phyloP scores from a whole-genome alignment of 139 green algal species.

The Chloropicon primus region DNA sequence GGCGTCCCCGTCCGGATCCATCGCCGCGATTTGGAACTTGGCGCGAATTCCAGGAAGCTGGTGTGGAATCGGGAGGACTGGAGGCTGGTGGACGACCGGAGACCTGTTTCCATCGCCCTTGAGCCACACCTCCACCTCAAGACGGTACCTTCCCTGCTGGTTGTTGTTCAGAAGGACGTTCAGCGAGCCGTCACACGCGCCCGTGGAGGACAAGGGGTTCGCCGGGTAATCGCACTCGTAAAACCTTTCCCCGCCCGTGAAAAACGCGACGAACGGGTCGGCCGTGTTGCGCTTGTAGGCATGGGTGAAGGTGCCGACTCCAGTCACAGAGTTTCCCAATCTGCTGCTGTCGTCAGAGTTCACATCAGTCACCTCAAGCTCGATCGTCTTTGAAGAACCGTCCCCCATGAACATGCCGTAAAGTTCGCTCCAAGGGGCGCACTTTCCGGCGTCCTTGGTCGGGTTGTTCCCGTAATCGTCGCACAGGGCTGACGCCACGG shows the following conservation, averaged over 20 bases:
- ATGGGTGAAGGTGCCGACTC: constrained; percentile 2
- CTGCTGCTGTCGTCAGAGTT: background rate
- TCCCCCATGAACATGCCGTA: constrained; percentile 4
- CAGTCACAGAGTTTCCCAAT: constrained; percentile 13
- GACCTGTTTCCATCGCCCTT: constrained; percentile 7
- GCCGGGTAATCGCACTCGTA: constrained; percentile 9
- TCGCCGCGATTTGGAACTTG: constrained; percentile 20
- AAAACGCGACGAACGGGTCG: constrained; percentile 8
- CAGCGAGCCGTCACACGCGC: constrained; percentile 7
- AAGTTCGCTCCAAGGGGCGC: constrained; percentile 4
- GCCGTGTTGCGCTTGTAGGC: constrained; percentile 1
- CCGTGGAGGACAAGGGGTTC: background rate
- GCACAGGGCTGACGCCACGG: background rate
- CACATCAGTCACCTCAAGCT: background rate
- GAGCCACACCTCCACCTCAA: constrained; percentile 11
- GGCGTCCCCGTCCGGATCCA: constrained; percentile 5
- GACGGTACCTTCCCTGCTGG: constrained; percentile 11
- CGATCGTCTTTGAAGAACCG: background rate
- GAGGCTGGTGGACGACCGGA: constrained; percentile 4
- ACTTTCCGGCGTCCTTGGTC: constrained; percentile 4
- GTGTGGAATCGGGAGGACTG: background rate
- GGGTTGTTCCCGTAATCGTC: constrained; percentile 4
- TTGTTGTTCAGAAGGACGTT: constrained; percentile 15
- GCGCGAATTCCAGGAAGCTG: background rate
- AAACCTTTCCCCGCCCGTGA: constrained; percentile 12